A percentile compares a stretch with the other conserved stretches of the same genome.
Evolutionary conservation across 202 grass and related monocot genomes (phyloP).

Genomic region (Dendrocalamus latiflorus): DNA sequence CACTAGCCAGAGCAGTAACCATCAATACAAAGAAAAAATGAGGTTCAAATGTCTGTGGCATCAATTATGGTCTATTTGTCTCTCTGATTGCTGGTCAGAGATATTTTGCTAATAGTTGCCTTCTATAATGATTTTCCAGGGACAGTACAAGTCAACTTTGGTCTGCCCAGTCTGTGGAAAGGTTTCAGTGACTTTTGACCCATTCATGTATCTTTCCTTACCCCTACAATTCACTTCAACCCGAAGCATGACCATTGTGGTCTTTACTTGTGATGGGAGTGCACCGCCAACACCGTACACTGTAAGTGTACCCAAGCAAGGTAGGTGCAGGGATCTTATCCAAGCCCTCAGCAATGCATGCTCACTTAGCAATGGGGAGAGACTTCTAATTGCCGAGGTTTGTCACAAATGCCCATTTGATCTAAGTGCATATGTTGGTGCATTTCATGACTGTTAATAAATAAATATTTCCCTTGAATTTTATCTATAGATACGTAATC

Average conservation of each 20-base stretch:
- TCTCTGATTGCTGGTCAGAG: constrained; percentile 23
- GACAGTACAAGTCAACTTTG: constrained; percentile 97
- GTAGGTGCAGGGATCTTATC: constrained; percentile 75
- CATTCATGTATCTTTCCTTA: constrained; percentile 99
- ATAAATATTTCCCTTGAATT: constrained; percentile 25
- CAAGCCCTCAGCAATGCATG: constrained; percentile 77
- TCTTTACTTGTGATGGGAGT: constrained; percentile 76
- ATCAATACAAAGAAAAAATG: neutral
- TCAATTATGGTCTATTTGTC: neutral
- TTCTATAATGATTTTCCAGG: constrained; percentile 46
- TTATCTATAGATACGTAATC: constrained; percentile 66
- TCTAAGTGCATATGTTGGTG: constrained; percentile 3
- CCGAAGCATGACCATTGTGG: constrained; percentile 59
- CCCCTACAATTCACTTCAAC: constrained; percentile 90
- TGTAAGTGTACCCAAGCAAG: constrained; percentile 95
- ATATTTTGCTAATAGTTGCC: constrained; percentile 8
- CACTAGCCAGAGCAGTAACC: neutral
- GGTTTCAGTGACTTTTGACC: constrained; percentile 98
- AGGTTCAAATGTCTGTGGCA: neutral
- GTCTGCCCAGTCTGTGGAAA: constrained; percentile 91
- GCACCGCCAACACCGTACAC: constrained; percentile 62
- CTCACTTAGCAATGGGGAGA: constrained; percentile 76
- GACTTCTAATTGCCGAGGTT: constrained; percentile 93
- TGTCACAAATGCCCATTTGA: constrained; percentile 29
- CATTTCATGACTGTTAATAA: constrained; percentile 17